Evolutionary conservation across 371 early-diverging fungal genomes (phyloP), one percentile per base, ranked within the genome.

Genomic region (Syncephalastrum sp.): DNA sequence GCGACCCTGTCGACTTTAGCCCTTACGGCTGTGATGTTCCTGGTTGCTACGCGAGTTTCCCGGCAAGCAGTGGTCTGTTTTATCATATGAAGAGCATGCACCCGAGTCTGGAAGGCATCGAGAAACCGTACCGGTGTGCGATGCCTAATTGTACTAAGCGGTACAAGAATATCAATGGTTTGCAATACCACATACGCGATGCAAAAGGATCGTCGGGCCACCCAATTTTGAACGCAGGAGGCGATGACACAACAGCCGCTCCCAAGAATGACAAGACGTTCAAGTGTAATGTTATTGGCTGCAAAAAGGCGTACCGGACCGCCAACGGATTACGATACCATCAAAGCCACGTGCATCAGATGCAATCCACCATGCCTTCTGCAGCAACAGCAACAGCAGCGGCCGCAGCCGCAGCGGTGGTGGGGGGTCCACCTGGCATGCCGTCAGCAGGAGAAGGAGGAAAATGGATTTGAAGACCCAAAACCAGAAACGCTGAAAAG

Each of bases 131-230:
- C 74, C 83, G 87, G 15, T 98, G 99, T 64, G 87, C 89, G 0
- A 82, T 94, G 71, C 76, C 82, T 4, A 87, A 81, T 0, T 98
- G 99, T 60, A 77, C 83, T 51, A 95, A 93, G 63, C 75, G 85
- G 24, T 99, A 98, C 82, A 98, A 97, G 70, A 98, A 98, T 73
- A 85, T 93, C 63, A 97, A 95, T 66, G 99, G 99, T 4, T 81
- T 99, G 12, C 92, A 94, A 67, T 97, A 97, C 73, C 97, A 97
- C 63, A 78, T 96, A 33, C 82, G 88, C 44, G 88, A 91, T 54
- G 89, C 92, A 29, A 87, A 87, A 60, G 85, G 84, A 5, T 80
- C 86, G 4, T 82, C 82, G 10, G 71, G 75, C 5, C 80, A 80
- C 57, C 72, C 65, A 3, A 44, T 57, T 10, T 23, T 61, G 12